phyloP scores from a whole-genome alignment of 306 rosid genomes.

The Medicago arabica region DNA sequence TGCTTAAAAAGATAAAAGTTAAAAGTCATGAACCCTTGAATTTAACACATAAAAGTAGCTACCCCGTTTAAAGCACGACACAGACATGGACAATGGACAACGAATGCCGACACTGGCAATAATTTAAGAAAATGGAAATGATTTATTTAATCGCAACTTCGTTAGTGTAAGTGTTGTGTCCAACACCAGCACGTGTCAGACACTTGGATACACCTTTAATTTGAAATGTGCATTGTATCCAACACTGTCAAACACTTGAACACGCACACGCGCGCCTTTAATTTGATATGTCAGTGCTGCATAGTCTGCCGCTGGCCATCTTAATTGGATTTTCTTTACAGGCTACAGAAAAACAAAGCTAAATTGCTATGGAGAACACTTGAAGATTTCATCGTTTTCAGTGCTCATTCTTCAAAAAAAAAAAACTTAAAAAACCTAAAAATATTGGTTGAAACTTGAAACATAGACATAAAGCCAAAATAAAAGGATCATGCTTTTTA shows the following conservation, averaged over 20 bases:
- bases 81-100: not conserved
- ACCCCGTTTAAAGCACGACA: not conserved
- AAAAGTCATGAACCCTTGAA: not conserved
- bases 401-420: not conserved
- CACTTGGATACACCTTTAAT: not conserved
- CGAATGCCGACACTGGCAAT: not conserved
- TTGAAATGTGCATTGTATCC: not conserved
- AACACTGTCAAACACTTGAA: not conserved
- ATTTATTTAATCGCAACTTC: not conserved
- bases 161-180: not conserved
- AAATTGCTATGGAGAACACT: not conserved
- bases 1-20: not conserved
- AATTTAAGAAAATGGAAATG: not conserved
- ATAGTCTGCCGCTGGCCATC: no score
- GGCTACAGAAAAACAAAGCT: no score
- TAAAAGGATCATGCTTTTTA: slow-evolving; percentile 8
- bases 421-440: not conserved
- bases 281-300: not conserved
- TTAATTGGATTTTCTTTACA: no score
- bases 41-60: slow-evolving; percentile 14
- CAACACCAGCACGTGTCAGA: not conserved
- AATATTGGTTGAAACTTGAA: not conserved
- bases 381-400: not conserved
- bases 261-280: not conserved
- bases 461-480: not conserved